Evolutionary conservation across 2,329 filamentous ascomycete species (phyloP), one percentile per base, ranked within the genome.

Genomic region (Apiospora aurea): DNA sequence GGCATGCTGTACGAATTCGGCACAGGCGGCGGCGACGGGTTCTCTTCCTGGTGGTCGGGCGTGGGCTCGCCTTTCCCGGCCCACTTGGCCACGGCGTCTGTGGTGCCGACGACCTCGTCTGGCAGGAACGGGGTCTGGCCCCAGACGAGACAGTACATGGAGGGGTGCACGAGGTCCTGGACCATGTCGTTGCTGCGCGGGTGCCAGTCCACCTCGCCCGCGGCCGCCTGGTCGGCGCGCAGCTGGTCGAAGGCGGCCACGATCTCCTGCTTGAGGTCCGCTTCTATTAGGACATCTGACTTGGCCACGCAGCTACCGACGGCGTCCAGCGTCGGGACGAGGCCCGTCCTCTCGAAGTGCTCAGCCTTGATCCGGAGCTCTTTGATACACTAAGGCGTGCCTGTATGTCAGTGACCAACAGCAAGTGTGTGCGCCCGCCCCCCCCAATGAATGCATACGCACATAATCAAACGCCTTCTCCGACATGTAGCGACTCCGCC

Each of bases 121-220:
- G 11, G 44, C 24, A 49, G 24, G 44, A 68, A 51, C 26, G 38
- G 10, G 4, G n/a, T 26, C 70, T 78, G 77, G 5, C 83, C 83
- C 72, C 87, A 88, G 1, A 88, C 79, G 0, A 91, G 79, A 0
- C 89, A 88, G 73, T 86, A 91, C 71, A 91, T 80, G 1, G 88
- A 91, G 7, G 89, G 88, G 74, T 91, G 86, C 21, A 92, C 84
- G 4, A 92, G 80, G 76, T 91, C 86, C 6, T 88, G 84, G 1
- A 92, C 88, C 75, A 83, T 85, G 1, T 84, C 79, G 69, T 88
- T 78, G 0, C 86, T 87, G 5, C 83, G 79, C 0, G 89, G 89
- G 78, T 91, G 87, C 84, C 86, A 92, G 78, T 90, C 89, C 53
- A 83, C 81, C 38, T 21, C 29, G 0, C 77, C 47, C 46, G 38